Evolutionary conservation across 2,329 filamentous ascomycete species (phyloP), one percentile per base, ranked within the genome.

Genomic region (Penicillium sp.): DNA sequence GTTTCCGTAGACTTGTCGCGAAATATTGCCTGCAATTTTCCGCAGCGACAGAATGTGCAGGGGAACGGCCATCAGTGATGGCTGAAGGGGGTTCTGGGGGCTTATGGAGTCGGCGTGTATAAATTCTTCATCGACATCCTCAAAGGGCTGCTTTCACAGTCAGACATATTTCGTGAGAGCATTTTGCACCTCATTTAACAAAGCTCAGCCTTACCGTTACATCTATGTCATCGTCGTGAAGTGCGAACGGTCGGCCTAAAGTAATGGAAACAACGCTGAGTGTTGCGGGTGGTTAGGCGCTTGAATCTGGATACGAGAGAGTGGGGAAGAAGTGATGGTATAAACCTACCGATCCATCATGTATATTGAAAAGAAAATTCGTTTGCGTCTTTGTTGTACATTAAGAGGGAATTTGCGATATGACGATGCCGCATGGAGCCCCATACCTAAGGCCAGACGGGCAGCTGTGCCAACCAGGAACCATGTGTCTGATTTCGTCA

Each of bases 201-300:
- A 33, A 12, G 4, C 0, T 5, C 12, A 4, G 23, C 6, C 47
- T 43, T 46, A 76, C 75, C 59, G 66, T 59, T 4, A 79, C 71
- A 45, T 79, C 76, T 7, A 81, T 77, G 55, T 81, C 78, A 40
- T 79, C 76, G 43, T 80, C 78, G 23, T 79, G 76, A 3, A 81
- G 69, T 3, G 77, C 78, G 61, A 80, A 80, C 0, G 78, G 78
- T 0, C 78, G 70, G 1, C 78, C 78, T 2, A 81, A 62, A 2
- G 78, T 73, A 29, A 76, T 73, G 6, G 78, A 80, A 6, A 80
- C 78, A 1, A 80, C 72, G 1, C 77, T 77, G 23, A 12, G n/a
- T 19, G 7, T 31, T 10, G 29, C 31, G 12, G 31, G 15, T 7
- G 21, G 45, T 50, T 29, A 29, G 23, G 1, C 17, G 29, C 4